Percentiles rank a stretch among this genome's conserved stretches.
phyloP scores from a whole-genome alignment of 1,284 basidiomycete genomes.

The Mycena sp. region DNA sequence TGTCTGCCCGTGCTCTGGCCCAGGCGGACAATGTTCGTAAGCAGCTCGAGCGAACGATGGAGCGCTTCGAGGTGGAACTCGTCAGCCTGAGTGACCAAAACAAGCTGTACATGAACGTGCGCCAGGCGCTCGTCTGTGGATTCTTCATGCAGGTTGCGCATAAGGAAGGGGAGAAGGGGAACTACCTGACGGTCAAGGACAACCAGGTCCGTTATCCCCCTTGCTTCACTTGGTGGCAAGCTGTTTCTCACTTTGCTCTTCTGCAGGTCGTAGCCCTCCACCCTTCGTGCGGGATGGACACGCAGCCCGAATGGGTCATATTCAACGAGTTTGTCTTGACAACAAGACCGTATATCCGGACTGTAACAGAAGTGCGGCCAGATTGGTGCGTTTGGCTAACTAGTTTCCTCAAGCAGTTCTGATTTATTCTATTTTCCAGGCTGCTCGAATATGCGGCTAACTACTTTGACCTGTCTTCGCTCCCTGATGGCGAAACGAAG shows the following conservation, averaged over 20 bases:
- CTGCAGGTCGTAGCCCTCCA: slow-evolving; percentile 89
- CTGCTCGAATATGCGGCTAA: slow-evolving; percentile 82
- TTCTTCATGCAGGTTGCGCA: slow-evolving; percentile 99
- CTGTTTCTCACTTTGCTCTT: background rate
- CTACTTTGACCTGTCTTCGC: slow-evolving; percentile 82
- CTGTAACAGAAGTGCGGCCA: slow-evolving; percentile 87
- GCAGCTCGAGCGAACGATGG: slow-evolving; percentile 94
- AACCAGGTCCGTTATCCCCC: slow-evolving; percentile 74
- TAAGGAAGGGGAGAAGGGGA: slow-evolving; percentile 91
- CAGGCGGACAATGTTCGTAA: slow-evolving; percentile 97
- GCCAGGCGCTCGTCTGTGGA: slow-evolving; percentile 89
- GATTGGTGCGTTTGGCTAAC: slow-evolving; percentile 80
- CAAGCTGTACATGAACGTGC: slow-evolving; percentile 84
- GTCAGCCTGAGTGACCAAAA: slow-evolving; percentile 84
- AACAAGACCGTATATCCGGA: slow-evolving; percentile 89
- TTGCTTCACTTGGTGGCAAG: slow-evolving; percentile 5
- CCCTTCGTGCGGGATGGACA: slow-evolving; percentile 92
- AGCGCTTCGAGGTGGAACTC: slow-evolving; percentile 87
- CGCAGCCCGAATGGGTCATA: slow-evolving; percentile 95
- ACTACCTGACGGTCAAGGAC: slow-evolving; percentile 92
- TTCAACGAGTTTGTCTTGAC: slow-evolving; percentile 99
- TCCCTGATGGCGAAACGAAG: slow-evolving; percentile 82
- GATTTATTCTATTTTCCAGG: slow-evolving; percentile 53
- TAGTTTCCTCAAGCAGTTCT: too few relatives aligned
- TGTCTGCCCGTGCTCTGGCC: slow-evolving; percentile 84